phyloP scores from a whole-genome alignment of 371 early-diverging fungal genomes.

The Saksenaea vasiformis region DNA sequence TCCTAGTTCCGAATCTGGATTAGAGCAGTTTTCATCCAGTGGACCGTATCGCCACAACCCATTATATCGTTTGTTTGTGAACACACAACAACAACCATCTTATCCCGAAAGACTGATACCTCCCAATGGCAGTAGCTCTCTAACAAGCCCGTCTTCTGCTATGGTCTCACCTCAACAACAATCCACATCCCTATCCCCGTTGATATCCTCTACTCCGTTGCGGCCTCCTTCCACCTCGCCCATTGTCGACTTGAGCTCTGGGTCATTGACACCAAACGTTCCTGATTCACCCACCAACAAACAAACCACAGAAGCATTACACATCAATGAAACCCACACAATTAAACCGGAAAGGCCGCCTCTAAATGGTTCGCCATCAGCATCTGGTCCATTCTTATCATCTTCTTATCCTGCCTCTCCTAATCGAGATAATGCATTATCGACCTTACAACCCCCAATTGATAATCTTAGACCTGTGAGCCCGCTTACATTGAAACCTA shows the following conservation, averaged over 20 bases:
- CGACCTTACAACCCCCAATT: conserved; percentile 1
- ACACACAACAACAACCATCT: conserved; percentile 9
- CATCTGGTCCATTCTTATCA: neutral
- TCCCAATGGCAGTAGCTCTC: conserved; percentile 4
- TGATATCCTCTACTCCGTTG: neutral
- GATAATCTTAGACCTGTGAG: conserved; percentile 6
- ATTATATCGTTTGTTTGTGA: conserved; percentile 45
- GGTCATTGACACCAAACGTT: neutral
- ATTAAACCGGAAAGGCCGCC: neutral
- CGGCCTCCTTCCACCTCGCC: neutral
- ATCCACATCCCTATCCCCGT: neutral
- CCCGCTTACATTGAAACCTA: conserved; percentile 8
- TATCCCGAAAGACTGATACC: conserved; percentile 3
- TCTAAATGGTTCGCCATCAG: neutral
- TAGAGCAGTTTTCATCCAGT: neutral
- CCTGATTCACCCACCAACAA: neutral
- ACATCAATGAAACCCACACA: neutral
- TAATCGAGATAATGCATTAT: neutral
- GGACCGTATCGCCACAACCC: conserved; percentile 31
- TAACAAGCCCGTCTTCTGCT: conserved; percentile 2
- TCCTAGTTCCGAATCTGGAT: neutral
- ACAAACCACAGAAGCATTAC: neutral
- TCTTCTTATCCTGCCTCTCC: neutral
- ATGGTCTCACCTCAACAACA: conserved; percentile 10
- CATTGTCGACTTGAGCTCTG: neutral